Base-by-base conservation (phyloP, 805 yeast species). In the Pichia gijzeniarum region DNA sequence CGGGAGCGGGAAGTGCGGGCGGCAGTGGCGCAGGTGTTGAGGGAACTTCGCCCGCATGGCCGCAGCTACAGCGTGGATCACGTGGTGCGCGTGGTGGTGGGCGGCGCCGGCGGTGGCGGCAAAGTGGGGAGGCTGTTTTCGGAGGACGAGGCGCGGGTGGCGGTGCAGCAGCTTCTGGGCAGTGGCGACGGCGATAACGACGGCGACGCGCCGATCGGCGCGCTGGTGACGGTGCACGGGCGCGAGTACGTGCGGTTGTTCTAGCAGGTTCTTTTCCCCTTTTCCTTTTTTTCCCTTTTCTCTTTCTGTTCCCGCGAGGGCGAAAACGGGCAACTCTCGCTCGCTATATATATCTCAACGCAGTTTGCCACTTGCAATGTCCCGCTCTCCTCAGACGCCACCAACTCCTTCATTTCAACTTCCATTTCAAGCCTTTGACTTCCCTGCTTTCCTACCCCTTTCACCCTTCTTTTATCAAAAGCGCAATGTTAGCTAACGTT, bases 401-500 rank as follows among this genome's bases (percentile, higher is more conserved):
- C n/a, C n/a, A n/a, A n/a, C n/a, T n/a, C n/a, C n/a, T n/a, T n/a
- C n/a, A n/a, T n/a, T n/a, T n/a, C n/a, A n/a, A n/a, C n/a, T 30
- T 43, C 14, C 28, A 35, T 25, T 42, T 17, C n/a, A n/a, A n/a
- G n/a, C n/a, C n/a, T n/a, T n/a, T n/a, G n/a, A n/a, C n/a, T n/a
- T n/a, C n/a, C n/a, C n/a, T n/a, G n/a, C n/a, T n/a, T n/a, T n/a
- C n/a, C n/a, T n/a, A n/a, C n/a, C n/a, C 18, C 17, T 39, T 43
- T 38, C 30, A 17, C 33, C 12, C 22, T 36, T 36, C 27, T 18
- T 36, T 28, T 21, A 5, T n/a, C 17, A 36, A 4, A 7, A 14
- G 18, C 14, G 18, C 18, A 36, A 63, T 63, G 66, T 57, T 63
- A 51, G 62, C 66, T 42, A 58, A 49, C 47, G 50, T 60, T 33